Evolutionary conservation across 495 filamentous ascomycete genomes (phyloP).

Genomic region (Penicillium paradoxum): DNA sequence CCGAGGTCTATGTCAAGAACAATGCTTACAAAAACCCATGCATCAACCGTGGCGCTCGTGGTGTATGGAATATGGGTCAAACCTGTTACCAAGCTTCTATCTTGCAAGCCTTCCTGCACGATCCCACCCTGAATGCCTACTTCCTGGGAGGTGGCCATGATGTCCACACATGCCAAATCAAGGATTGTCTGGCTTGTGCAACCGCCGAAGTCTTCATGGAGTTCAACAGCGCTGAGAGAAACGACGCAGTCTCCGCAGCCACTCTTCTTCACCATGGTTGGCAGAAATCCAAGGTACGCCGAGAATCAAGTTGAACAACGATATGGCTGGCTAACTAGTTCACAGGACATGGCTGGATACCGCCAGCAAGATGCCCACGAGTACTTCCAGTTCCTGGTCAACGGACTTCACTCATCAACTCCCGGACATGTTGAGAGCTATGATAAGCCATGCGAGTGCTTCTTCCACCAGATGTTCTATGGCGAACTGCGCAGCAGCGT

Average conservation of each 20-base stretch:
- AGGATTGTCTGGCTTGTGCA: slow-evolving; percentile 73
- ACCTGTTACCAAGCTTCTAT: slow-evolving; percentile 94
- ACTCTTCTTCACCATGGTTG: slow-evolving; percentile 57
- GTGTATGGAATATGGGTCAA: slow-evolving; percentile 90
- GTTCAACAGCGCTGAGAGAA: slow-evolving; percentile 74
- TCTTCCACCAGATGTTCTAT: slow-evolving; percentile 85
- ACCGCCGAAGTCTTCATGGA: slow-evolving; percentile 90
- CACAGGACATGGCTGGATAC: slow-evolving; percentile 78
- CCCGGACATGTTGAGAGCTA: slow-evolving; percentile 44
- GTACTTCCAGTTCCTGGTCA: slow-evolving; percentile 87
- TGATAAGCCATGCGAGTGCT: slow-evolving; percentile 68
- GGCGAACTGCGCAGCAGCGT: slow-evolving; percentile 81
- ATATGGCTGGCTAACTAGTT: slow-evolving; percentile 33
- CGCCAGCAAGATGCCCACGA: slow-evolving; percentile 94
- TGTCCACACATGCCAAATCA: slow-evolving; percentile 54
- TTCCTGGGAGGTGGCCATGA: slow-evolving; percentile 83
- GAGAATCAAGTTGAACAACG: not conserved
- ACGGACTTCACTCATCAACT: slow-evolving; percentile 62
- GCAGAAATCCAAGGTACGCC: slow-evolving; percentile 21
- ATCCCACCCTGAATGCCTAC: slow-evolving; percentile 78
- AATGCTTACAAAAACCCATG: slow-evolving; percentile 44
- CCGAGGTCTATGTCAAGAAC: slow-evolving; percentile 40
- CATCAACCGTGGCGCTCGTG: slow-evolving; percentile 56
- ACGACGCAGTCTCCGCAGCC: slow-evolving; percentile 77
- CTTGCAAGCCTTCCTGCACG: slow-evolving; percentile 81